phyloP scores from a whole-genome alignment of 2,329 filamentous ascomycete genomes.

The Thielaviopsis punctulata region DNA sequence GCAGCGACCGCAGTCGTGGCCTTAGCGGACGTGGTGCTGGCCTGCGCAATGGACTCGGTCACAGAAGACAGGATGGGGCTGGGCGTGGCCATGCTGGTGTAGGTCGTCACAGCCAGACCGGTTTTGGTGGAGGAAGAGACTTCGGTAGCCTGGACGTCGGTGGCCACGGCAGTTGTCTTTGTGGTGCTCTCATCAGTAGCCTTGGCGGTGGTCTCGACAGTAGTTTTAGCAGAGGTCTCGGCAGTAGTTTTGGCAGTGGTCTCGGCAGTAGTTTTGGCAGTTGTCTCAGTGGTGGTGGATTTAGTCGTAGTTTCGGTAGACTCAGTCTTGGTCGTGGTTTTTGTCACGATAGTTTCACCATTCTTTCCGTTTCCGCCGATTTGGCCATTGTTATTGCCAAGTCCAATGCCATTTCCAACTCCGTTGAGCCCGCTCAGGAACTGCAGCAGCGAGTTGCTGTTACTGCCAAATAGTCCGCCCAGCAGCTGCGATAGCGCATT shows the following conservation, averaged over 20 bases:
- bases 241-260: too few species aligned
- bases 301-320: constrained; percentile 4
- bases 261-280: too few species aligned
- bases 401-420: not conserved
- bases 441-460: not conserved
- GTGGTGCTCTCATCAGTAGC: not conserved
- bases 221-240: too few species aligned
- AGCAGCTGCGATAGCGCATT: too few species aligned
- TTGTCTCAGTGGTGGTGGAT: not conserved
- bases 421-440: constrained; percentile 1
- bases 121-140: not conserved
- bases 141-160: not conserved
- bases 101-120: not conserved
- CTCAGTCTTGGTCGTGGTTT: not conserved
- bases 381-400: constrained; percentile 1
- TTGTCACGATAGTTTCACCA: not conserved
- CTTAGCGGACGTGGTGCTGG: not conserved
- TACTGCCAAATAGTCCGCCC: not conserved
- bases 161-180: too few species aligned
- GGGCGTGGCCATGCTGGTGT: not conserved
- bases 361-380: not conserved
- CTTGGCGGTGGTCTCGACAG: too few species aligned
- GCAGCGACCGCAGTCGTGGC: not conserved
- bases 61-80: constrained; percentile 8
- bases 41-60: not conserved